These are phyloP conservation scores for Pisolithus sp. DNA, from an alignment of 768 basidiomycete species.

Conservation along the genomic window DNA sequence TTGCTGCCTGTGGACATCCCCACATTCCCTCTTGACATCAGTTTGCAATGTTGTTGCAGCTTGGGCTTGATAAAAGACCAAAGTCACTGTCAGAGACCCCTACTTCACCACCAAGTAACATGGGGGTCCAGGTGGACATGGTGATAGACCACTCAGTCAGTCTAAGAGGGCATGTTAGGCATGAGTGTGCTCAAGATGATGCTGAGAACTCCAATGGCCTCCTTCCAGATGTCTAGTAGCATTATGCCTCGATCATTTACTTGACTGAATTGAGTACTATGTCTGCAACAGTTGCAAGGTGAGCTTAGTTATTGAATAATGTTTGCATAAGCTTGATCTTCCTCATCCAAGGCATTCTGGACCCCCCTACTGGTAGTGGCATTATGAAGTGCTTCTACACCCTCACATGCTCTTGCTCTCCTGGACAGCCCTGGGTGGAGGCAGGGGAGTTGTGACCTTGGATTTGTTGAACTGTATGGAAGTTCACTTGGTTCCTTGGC, in stretches of 20 bases:
- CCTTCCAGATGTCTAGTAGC: constrained; percentile 20
- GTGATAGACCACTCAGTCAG: constrained; percentile 30
- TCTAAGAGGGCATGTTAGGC: constrained; percentile 23
- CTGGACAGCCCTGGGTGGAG: constrained; percentile 81
- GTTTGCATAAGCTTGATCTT: constrained; percentile 7
- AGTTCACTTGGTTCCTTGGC: constrained; percentile 77
- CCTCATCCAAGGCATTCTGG: constrained; percentile 57
- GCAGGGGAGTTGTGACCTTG: constrained; percentile 78
- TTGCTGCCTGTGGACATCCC: constrained; percentile 57
- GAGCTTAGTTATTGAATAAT: constrained; percentile 9
- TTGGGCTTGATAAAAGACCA: constrained; percentile 45
- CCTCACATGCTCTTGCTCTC: constrained; percentile 77
- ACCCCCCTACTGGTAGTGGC: constrained; percentile 73
- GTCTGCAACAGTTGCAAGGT: constrained; percentile 40
- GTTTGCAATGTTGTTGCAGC: constrained; percentile 73
- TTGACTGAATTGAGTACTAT: constrained; percentile 39
- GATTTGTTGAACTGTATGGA: constrained; percentile 84
- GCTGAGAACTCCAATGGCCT: constrained; percentile 8
- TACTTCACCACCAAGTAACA: constrained; percentile 27
- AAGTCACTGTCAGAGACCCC: constrained; percentile 36
- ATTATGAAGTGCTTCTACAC: constrained; percentile 76
- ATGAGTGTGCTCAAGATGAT: constrained; percentile 1
- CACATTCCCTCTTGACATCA: constrained; percentile 64
- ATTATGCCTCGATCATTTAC: constrained; percentile 43
- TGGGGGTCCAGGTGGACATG: constrained; percentile 11